Percentiles rank a stretch among this genome's conserved stretches.
phyloP scores from a whole-genome alignment of 2,329 filamentous ascomycete genomes.

The Colletotrichum tofieldiae region DNA sequence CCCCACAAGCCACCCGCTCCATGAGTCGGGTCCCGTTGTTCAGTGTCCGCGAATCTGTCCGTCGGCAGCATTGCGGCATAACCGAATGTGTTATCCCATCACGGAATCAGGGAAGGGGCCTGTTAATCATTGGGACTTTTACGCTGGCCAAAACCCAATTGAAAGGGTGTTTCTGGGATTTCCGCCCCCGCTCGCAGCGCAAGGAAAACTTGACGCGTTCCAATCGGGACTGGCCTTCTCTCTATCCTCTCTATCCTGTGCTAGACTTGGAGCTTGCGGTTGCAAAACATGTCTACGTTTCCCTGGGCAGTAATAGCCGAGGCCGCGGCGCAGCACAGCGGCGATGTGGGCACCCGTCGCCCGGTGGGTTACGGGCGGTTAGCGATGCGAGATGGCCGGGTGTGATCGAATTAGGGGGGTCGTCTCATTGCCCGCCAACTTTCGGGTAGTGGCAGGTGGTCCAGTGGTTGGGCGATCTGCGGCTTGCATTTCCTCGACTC shows the following conservation, averaged over 20 bases:
- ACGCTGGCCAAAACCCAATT: neutral
- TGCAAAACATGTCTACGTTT: too few relatives aligned
- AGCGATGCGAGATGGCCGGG: neutral
- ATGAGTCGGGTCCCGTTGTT: constrained; percentile 17
- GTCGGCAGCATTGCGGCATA: constrained; percentile 19
- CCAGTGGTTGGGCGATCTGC: too few relatives aligned
- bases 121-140: neutral
- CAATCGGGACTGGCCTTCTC: neutral
- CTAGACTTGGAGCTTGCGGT: too few relatives aligned
- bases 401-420: neutral
- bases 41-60: constrained; percentile 1
- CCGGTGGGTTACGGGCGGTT: neutral
- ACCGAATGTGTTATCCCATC: neutral
- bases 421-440: neutral
- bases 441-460: neutral
- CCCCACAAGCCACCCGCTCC: constrained; percentile 2
- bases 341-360: neutral
- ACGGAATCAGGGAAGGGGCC: neutral
- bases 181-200: too few relatives aligned
- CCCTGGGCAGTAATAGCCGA: neutral
- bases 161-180: neutral
- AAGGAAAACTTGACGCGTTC: neutral
- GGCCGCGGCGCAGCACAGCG: neutral
- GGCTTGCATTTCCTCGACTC: too few relatives aligned
- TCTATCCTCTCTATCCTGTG: neutral